These are phyloP conservation scores for Tremella yokohamensis DNA, from an alignment of 768 basidiomycete genomes.

Conservation along the genomic window DNA sequence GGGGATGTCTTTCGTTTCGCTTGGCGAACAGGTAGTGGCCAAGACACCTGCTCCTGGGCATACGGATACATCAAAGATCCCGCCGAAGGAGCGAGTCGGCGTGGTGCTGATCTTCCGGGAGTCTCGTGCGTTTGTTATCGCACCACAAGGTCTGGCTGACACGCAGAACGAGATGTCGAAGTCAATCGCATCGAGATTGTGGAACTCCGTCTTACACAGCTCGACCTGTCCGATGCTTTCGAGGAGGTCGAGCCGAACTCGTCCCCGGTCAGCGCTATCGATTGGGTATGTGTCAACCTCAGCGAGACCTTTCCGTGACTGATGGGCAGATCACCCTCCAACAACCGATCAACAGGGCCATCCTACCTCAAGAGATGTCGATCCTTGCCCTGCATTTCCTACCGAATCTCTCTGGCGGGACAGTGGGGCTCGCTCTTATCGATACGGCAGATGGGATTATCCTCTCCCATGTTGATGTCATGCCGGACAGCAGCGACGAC, in stretches of 20 bases:
- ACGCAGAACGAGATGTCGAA: background rate
- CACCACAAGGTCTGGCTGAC: background rate
- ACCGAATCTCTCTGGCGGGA: conserved; percentile 12
- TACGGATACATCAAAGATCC: too few species aligned
- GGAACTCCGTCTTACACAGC: background rate
- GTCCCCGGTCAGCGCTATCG: conserved; percentile 5
- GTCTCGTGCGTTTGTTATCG: conserved; percentile 12
- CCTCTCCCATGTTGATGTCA: conserved; percentile 26
- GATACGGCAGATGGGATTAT: conserved; percentile 6
- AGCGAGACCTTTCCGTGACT: background rate
- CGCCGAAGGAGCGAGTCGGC: conserved; percentile 9
- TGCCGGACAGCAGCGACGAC: background rate
- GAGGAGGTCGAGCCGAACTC: background rate
- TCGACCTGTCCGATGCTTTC: background rate
- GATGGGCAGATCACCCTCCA: background rate
- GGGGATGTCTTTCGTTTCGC: conserved; percentile 19
- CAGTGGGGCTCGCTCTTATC: conserved; percentile 21
- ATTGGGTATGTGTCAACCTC: background rate
- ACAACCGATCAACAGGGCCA: background rate
- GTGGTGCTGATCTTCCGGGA: conserved; percentile 21
- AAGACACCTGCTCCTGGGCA: too few species aligned
- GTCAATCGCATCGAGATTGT: conserved; percentile 4
- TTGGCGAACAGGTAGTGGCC: background rate
- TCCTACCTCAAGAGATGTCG: conserved; percentile 1
- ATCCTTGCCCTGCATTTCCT: conserved; percentile 28